A percentile compares a stretch with the other conserved stretches of the same genome.
phyloP scores from a whole-genome alignment of 2,329 filamentous ascomycete genomes.

The Elsinoe arachidis region DNA sequence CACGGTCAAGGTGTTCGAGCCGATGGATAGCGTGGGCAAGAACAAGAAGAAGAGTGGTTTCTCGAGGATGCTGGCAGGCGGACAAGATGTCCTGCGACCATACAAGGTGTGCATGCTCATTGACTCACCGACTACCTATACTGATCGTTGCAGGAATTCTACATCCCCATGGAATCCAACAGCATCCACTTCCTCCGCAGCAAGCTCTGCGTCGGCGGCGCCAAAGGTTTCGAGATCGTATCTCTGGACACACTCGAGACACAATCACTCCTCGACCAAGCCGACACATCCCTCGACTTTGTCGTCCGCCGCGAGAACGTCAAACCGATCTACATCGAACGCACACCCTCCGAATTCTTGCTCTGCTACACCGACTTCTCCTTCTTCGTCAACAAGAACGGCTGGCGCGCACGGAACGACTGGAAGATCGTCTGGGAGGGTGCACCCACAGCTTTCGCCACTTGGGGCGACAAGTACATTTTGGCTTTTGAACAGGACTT shows the following conservation, averaged over 20 bases:
- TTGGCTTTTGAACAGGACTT: slow-evolving; percentile 96
- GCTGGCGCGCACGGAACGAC: slow-evolving; percentile 89
- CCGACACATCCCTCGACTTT: slow-evolving; percentile 95
- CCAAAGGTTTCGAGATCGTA: slow-evolving; percentile 93
- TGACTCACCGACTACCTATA: slow-evolving; percentile 15
- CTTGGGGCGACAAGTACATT: slow-evolving; percentile 87
- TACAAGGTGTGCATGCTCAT: slow-evolving; percentile 55
- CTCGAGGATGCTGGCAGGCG: slow-evolving; percentile 87
- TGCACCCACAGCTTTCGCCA: slow-evolving; percentile 79
- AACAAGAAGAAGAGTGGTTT: slow-evolving; percentile 87
- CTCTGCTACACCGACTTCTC: slow-evolving; percentile 98
- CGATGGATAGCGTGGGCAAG: slow-evolving; percentile 84
- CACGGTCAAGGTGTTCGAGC: slow-evolving; percentile 98
- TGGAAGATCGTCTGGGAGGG: slow-evolving; percentile 99
- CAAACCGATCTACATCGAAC: slow-evolving; percentile 93
- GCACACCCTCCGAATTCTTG: slow-evolving; percentile 91
- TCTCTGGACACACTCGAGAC: slow-evolving; percentile 96
- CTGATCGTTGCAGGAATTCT: slow-evolving; percentile 63
- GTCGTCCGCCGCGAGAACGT: slow-evolving; percentile 89
- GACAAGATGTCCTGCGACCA: slow-evolving; percentile 89
- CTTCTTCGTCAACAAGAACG: slow-evolving; percentile 98
- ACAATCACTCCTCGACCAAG: slow-evolving; percentile 91
- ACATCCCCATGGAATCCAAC: slow-evolving; percentile 95
- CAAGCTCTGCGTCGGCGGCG: slow-evolving; percentile 92
- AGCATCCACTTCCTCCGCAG: slow-evolving; percentile 96